Evolutionary conservation across 345 rosid species (phyloP), one percentile per base, ranked within the genome.

Genomic region (Linum trigynum): DNA sequence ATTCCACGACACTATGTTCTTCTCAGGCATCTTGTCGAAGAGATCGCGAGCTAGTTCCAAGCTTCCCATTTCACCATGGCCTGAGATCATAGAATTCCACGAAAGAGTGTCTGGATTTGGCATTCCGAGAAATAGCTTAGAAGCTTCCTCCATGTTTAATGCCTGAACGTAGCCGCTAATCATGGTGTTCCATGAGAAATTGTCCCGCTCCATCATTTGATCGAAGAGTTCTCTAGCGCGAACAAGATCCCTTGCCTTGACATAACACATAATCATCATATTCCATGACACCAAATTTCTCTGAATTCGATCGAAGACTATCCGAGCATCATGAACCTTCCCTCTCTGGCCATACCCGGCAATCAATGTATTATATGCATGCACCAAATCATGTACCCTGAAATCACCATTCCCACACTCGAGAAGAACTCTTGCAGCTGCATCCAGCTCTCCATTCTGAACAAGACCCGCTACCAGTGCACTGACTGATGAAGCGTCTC

Each of bases 181-280:
- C 78, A 89, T 85, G 2, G 92, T 89, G 67, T 89, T 89, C 90
- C 96, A 89, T 0, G 96, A 86, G 65, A 86, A 74, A 10, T 75
- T 72, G 71, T 89, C 92, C 2, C 81, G 81, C 38, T 74, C 81
- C 42, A 37, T 64, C 89, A 85, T 86, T 66, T 79, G 77, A 67
- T 79, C 89, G 62, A 85, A 89, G 48, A 89, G 71, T 68, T 78
- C 67, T 68, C 89, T 76, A 0, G 92, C 92, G 65, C 87, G 76
- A 35, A 69, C 62, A 11, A 80, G 65, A 66, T 86, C 81, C 43
- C 86, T 84, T 4, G 81, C 89, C 70, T 80, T 89, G 55, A 81
- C 79, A 51, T 83, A 86, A 23, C 85, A 77, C 86, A 85, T 86
- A 59, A 86, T 82, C 91, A 89, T 89, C 0, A 89, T 79, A 67